Conservation (phyloP, 768 basidiomycete genomes). For the Psilocybe subaeruginosa region DNA sequence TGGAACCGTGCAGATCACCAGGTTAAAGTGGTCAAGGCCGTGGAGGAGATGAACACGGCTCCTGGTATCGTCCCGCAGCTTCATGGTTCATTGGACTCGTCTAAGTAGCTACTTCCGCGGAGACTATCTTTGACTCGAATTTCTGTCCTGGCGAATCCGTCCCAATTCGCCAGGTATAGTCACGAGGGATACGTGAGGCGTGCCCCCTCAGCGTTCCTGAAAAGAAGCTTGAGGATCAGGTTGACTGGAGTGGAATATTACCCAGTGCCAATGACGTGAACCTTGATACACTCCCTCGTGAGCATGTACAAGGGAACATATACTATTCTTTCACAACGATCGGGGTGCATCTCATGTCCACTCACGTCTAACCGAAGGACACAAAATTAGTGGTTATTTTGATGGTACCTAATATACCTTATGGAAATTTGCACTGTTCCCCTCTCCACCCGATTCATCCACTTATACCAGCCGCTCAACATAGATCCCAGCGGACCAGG, state of each 20-base stretch:
- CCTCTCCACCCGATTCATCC: no score
- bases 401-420: no score
- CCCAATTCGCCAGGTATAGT: constrained; percentile 2
- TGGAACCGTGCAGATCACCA: constrained; percentile 72
- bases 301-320: no score
- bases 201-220: background rate
- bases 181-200: background rate
- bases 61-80: constrained; percentile 28
- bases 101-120: constrained; percentile 24
- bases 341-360: no score
- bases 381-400: no score
- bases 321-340: no score
- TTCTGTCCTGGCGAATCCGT: constrained; percentile 31
- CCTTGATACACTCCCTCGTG: no score
- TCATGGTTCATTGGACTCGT: constrained; percentile 46
- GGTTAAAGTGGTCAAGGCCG: constrained; percentile 67
- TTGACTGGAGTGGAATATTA: background rate
- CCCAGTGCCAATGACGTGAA: no score
- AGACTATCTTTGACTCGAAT: constrained; percentile 29
- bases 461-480: no score
- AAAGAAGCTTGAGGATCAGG: background rate
- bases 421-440: no score
- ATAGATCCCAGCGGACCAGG: no score
- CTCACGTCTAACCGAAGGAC: no score
- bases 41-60: constrained; percentile 61